phyloP scores from a whole-genome alignment of 176 grass and related monocot genomes.

The Carex parvula region DNA sequence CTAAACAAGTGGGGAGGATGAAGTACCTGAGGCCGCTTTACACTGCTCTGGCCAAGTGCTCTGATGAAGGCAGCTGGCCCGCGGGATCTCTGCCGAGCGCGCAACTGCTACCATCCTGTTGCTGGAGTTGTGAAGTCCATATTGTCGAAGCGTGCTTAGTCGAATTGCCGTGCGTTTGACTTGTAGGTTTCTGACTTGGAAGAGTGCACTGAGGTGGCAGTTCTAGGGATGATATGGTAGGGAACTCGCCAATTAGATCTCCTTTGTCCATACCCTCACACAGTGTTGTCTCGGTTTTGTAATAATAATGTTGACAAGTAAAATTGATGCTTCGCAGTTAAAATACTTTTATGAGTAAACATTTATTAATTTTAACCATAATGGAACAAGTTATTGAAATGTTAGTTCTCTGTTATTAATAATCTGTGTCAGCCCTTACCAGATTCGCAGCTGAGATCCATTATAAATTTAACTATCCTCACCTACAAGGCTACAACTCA shows the following conservation, averaged over 20 bases:
- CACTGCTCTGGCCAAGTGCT: conserved; percentile 50
- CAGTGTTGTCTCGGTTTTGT: background rate
- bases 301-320: background rate
- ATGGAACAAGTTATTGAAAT: too few species aligned
- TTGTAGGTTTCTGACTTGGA: conserved; percentile 9
- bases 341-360: background rate
- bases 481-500: too few species aligned
- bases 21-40: conserved; percentile 80
- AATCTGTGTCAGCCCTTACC: too few species aligned
- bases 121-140: conserved; percentile 46
- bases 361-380: too few species aligned
- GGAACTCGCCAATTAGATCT: background rate
- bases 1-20: conserved; percentile 92
- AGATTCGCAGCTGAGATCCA: too few species aligned
- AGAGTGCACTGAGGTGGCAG: background rate
- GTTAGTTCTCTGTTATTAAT: too few species aligned
- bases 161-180: background rate
- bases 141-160: conserved; percentile 31
- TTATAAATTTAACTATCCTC: too few species aligned
- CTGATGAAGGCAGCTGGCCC: conserved; percentile 53
- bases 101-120: conserved; percentile 53
- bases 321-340: background rate
- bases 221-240: background rate
- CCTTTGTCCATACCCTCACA: background rate
- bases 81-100: conserved; percentile 62